Evolutionary conservation across 2,329 filamentous ascomycete species (phyloP).

Genomic region (Hypoxylon sp.): DNA sequence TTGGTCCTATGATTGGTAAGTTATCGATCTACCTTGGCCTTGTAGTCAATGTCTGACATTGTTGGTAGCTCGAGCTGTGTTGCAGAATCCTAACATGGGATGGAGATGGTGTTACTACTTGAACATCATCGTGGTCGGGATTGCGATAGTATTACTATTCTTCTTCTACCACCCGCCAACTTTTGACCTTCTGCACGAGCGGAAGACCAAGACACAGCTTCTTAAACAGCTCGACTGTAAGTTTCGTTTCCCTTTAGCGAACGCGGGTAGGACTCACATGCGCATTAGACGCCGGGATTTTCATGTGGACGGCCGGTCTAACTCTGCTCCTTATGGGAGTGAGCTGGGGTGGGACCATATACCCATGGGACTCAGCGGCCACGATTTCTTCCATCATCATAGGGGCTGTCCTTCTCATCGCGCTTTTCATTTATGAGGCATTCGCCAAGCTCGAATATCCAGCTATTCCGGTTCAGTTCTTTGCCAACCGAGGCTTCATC

Average conservation of each 20-base stretch:
- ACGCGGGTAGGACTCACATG: neutral
- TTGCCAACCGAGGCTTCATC: slow-evolving; percentile 55
- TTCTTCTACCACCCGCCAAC: slow-evolving; percentile 59
- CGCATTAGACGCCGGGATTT: slow-evolving; percentile 55
- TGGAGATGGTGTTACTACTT: slow-evolving; percentile 60
- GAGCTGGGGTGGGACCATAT: slow-evolving; percentile 59
- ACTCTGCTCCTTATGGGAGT: slow-evolving; percentile 62
- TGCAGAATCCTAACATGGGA: slow-evolving; percentile 53
- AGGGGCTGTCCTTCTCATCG: slow-evolving; percentile 53
- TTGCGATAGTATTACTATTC: slow-evolving; percentile 54
- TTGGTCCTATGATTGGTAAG: slow-evolving; percentile 55
- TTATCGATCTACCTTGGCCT: neutral
- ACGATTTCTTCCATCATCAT: slow-evolving; percentile 57
- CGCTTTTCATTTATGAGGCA: slow-evolving; percentile 55
- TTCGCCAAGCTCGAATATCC: slow-evolving; percentile 55
- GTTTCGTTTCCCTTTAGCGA: neutral
- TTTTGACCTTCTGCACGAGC: slow-evolving; percentile 57
- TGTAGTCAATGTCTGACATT: neutral
- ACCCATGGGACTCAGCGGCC: slow-evolving; percentile 58
- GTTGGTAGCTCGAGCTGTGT: slow-evolving; percentile 52
- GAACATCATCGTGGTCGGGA: slow-evolving; percentile 55
- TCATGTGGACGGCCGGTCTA: slow-evolving; percentile 61
- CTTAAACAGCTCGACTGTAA: slow-evolving; percentile 56
- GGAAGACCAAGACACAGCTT: slow-evolving; percentile 54
- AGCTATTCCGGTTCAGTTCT: slow-evolving; percentile 56